Conservation (phyloP, 2,329 filamentous ascomycete species). For the Aspergillus proliferans region DNA sequence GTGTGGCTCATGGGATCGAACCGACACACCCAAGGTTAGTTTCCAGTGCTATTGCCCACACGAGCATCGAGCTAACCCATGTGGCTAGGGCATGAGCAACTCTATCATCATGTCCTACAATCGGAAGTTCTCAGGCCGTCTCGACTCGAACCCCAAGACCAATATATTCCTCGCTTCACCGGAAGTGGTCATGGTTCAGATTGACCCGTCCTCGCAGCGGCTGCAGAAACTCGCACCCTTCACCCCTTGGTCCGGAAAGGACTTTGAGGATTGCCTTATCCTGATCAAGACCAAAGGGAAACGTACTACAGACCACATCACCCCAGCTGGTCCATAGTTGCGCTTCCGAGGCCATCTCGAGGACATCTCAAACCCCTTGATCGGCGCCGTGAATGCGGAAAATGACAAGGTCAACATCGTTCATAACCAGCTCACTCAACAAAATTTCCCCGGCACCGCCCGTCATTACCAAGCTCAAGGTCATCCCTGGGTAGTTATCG, state of each 20-base stretch:
- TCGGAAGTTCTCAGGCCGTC: conserved; percentile 98
- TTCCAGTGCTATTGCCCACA: conserved; percentile 31
- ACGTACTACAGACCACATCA: conserved; percentile 96
- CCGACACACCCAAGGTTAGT: conserved; percentile 88
- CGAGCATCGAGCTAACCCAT: too few species aligned
- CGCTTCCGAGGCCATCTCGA: conserved; percentile 98
- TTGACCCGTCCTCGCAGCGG: conserved; percentile 57
- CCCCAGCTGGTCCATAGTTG: conserved; percentile 92
- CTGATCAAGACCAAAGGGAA: conserved; percentile 95
- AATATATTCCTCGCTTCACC: conserved; percentile 91
- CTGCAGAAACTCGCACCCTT: conserved; percentile 89
- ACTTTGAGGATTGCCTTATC: conserved; percentile 75
- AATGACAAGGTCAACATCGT: conserved; percentile 98
- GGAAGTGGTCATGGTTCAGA: conserved; percentile 81
- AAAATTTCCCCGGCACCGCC: conserved; percentile 85
- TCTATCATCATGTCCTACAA: conserved; percentile 99
- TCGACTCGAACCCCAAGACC: conserved; percentile 90
- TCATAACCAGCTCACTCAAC: conserved; percentile 78
- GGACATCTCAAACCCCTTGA: conserved; percentile 99
- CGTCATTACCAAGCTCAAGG: conserved; percentile 98
- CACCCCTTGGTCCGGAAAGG: conserved; percentile 84
- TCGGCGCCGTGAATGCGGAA: conserved; percentile 90
- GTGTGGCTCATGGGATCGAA: conserved; percentile 95
- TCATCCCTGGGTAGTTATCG: conserved; percentile 92
- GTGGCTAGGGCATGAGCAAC: conserved; percentile 46